Evolutionary conservation across 2,329 filamentous ascomycete genomes (phyloP).

Genomic region (Tolypocladium capitatum): DNA sequence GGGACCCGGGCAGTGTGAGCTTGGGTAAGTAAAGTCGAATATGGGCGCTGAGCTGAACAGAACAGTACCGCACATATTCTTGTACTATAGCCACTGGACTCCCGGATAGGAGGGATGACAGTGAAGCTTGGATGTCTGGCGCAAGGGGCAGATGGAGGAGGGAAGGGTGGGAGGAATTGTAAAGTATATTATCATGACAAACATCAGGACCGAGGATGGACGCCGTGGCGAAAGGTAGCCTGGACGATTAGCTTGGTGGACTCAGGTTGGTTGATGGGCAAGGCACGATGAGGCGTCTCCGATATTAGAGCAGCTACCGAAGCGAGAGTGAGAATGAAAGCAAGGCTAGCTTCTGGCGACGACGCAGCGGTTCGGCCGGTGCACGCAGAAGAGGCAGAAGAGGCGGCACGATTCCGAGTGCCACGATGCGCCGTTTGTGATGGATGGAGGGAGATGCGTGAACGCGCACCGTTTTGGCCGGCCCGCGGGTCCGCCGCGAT

Average conservation of each 20-base stretch:
- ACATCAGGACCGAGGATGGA: background rate
- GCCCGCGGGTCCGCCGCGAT: background rate
- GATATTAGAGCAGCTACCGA: background rate
- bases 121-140: constrained; percentile 1
- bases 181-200: background rate
- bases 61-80: background rate
- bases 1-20: background rate
- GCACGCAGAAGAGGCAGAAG: no score
- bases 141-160: background rate
- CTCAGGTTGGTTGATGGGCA: background rate
- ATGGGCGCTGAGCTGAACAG: background rate
- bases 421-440: background rate
- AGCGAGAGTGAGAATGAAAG: background rate
- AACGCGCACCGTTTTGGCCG: background rate
- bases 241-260: background rate
- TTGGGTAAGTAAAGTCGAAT: background rate
- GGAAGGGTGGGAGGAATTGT: background rate
- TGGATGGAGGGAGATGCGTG: no score
- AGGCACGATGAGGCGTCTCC: background rate
- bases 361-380: no score
- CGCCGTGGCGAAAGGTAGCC: background rate
- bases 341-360: no score
- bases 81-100: constrained; percentile 4
- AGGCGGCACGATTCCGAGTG: no score
- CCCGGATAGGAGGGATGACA: background rate